Conservation (phyloP, 352 stramenopile species). For the Phytophthora multivora region DNA sequence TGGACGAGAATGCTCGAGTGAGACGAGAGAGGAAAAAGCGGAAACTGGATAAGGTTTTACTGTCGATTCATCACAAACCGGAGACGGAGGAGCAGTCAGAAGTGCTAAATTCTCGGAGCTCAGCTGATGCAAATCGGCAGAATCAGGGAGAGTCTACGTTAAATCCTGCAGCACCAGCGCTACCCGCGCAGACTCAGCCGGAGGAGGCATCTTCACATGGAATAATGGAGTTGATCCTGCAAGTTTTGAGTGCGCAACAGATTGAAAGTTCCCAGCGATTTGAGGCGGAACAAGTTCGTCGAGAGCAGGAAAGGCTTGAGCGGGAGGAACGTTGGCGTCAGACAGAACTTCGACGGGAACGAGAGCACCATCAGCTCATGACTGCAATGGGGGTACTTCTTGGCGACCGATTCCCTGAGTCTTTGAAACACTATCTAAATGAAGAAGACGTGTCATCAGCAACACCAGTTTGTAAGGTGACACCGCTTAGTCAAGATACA, state of each 20-base stretch:
- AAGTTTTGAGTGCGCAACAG: slow-evolving; percentile 62
- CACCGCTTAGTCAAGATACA: too few relatives aligned
- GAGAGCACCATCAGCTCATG: slow-evolving; percentile 64
- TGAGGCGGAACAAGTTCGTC: slow-evolving; percentile 40
- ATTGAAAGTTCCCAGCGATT: slow-evolving; percentile 39
- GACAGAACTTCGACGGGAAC: slow-evolving; percentile 39
- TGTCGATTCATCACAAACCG: neutral
- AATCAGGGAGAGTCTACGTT: too few relatives aligned
- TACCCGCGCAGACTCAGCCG: neutral
- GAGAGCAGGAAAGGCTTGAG: slow-evolving; percentile 28
- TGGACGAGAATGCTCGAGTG: neutral
- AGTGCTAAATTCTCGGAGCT: neutral
- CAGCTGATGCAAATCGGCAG: neutral
- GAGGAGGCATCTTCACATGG: slow-evolving; percentile 28
- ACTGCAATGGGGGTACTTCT: slow-evolving; percentile 50
- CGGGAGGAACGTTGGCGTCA: slow-evolving; percentile 36
- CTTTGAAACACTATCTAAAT: slow-evolving; percentile 46
- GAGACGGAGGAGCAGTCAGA: neutral
- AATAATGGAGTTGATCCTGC: slow-evolving; percentile 56
- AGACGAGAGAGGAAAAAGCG: neutral
- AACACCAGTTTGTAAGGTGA: neutral
- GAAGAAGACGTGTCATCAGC: neutral
- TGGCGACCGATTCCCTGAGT: slow-evolving; percentile 47
- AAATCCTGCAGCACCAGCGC: slow-evolving; percentile 1
- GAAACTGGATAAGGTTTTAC: neutral